Evolutionary conservation across 2,329 filamentous ascomycete genomes (phyloP).

Genomic region (Trichophyton verrucosum): DNA sequence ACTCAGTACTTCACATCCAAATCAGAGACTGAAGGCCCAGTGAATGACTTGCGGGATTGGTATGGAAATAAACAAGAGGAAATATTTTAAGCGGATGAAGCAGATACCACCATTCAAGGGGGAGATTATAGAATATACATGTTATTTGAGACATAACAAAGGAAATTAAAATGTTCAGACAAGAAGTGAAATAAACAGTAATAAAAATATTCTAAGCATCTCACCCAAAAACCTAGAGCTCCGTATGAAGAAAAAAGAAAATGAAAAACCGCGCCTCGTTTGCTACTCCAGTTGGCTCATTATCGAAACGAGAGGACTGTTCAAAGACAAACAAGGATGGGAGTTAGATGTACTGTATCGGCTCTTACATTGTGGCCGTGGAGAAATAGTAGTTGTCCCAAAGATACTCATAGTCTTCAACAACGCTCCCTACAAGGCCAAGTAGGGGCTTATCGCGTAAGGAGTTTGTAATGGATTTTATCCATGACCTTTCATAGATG

Average conservation of each 20-base stretch:
- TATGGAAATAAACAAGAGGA: constrained; percentile 61
- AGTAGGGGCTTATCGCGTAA: constrained; percentile 63
- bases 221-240: neutral
- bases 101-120: neutral
- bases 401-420: constrained; percentile 94
- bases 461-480: constrained; percentile 58
- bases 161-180: neutral
- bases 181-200: neutral
- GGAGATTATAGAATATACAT: neutral
- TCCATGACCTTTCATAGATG: constrained; percentile 36
- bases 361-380: constrained; percentile 42
- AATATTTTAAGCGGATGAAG: constrained; percentile 47
- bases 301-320: neutral
- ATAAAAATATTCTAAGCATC: neutral
- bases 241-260: neutral
- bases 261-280: neutral
- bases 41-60: constrained; percentile 67
- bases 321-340: constrained; percentile 1
- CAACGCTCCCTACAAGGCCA: constrained; percentile 66
- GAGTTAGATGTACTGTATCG: constrained; percentile 6
- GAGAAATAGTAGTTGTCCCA: constrained; percentile 98
- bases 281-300: neutral
- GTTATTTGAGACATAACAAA: neutral
- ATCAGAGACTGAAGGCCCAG: constrained; percentile 34
- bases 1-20: constrained; percentile 59